Conservation (phyloP, 129 eudicot species). For the Mikania micrantha region DNA sequence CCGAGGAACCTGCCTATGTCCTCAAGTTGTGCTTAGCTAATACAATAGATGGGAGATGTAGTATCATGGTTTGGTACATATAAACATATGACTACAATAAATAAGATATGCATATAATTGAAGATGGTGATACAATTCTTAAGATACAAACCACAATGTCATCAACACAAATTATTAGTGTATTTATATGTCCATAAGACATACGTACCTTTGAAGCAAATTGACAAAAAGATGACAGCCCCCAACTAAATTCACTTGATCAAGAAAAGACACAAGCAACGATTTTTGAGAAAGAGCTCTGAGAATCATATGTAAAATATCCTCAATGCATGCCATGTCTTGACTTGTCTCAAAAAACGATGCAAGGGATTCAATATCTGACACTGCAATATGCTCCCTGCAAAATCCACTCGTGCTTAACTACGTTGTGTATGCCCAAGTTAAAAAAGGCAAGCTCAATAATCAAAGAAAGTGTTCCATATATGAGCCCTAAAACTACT, state of each 20-base stretch:
- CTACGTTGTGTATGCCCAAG: not conserved
- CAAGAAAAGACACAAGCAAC: slow-evolving; percentile 75
- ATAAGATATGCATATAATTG: not conserved
- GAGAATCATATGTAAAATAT: slow-evolving; percentile 82
- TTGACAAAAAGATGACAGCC: slow-evolving; percentile 92
- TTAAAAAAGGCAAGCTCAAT: not conserved
- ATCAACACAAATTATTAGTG: not conserved
- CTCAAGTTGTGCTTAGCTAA: not conserved
- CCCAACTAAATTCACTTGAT: slow-evolving; percentile 68
- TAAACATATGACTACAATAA: not conserved
- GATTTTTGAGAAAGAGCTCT: slow-evolving; percentile 89
- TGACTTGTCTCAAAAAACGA: slow-evolving; percentile 83
- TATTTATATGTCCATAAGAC: slow-evolving; percentile 8
- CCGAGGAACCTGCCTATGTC: not conserved
- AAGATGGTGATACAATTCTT: not conserved
- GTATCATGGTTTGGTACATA: not conserved
- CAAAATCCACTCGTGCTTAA: slow-evolving; percentile 10
- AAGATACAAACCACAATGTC: slow-evolving; percentile 9
- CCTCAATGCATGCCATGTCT: slow-evolving; percentile 90
- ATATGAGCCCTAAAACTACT: not conserved
- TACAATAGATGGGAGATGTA: not conserved
- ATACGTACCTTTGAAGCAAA: slow-evolving; percentile 71
- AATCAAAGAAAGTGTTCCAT: not conserved
- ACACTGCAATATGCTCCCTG: slow-evolving; percentile 67
- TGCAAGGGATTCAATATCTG: slow-evolving; percentile 83